Percentiles rank a stretch among this genome's conserved stretches.
phyloP scores from a whole-genome alignment of 305 asterid species.

The Solanum hybrid region DNA sequence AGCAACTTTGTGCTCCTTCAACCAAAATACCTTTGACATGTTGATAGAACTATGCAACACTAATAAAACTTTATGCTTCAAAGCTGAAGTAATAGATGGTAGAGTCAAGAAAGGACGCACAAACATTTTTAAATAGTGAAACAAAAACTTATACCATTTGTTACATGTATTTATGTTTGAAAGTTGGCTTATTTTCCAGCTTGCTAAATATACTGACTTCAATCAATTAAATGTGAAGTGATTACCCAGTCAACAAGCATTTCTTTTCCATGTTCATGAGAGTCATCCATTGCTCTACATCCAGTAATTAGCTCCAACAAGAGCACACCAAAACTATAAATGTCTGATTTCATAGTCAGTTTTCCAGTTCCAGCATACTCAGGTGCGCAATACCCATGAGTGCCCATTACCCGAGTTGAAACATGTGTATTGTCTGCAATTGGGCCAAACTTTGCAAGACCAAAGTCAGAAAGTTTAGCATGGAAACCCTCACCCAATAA shows the following conservation, averaged over 20 bases:
- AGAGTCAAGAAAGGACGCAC: neutral
- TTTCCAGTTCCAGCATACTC: conserved; percentile 21
- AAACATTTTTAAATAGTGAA: neutral
- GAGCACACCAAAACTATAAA: conserved; percentile 31
- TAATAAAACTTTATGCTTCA: neutral
- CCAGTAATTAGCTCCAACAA: conserved; percentile 36
- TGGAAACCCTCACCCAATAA: conserved; percentile 18
- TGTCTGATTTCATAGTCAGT: conserved; percentile 21
- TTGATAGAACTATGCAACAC: neutral
- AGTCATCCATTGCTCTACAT: conserved; percentile 14
- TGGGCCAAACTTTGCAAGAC: conserved; percentile 30
- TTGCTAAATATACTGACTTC: neutral
- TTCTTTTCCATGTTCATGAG: conserved; percentile 9
- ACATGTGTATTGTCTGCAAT: conserved; percentile 20
- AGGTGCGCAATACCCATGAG: conserved; percentile 32
- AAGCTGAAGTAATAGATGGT: neutral
- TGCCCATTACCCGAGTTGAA: conserved; percentile 29
- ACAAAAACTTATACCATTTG: neutral
- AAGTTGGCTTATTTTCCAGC: neutral
- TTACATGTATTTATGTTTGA: neutral
- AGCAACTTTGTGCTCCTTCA: neutral
- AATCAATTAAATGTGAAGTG: neutral
- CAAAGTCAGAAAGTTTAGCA: conserved; percentile 27
- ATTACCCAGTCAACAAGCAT: conserved; percentile 30
- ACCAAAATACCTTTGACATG: neutral